Evolutionary conservation across 345 rosid genomes (phyloP), one percentile per base, ranked within the genome.

Genomic region (Syzygium jambos): DNA sequence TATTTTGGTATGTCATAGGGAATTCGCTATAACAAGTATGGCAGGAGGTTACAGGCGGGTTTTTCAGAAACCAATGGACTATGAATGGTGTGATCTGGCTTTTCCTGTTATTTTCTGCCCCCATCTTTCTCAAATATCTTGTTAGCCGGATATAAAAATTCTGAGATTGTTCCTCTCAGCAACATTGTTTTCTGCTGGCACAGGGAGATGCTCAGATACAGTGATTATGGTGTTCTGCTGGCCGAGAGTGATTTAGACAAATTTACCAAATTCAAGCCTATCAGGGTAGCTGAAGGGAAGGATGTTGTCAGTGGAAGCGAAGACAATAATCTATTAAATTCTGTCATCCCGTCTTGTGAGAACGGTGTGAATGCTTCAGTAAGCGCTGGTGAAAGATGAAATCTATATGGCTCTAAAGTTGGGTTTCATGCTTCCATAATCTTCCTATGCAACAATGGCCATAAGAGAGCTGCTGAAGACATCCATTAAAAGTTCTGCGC

Each of bases 361-460:
- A 88, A 88, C 15, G 49, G 53, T 85, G 86, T 85, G 89, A 87
- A 86, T 91, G 86, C 59, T n/a, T 61, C 55, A 78, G 85, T 73
- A 16, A 85, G 89, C 85, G 88, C 38, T 86, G 89, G 88, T 85
- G 92, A 73, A 82, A 92, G n/a, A n/a, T n/a, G n/a, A 34, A 2
- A 34, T 34, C 17, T 96, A 96, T 89, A 65, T 88, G 86, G 99
- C 97, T 52, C 95, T 98, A 84, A 95, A 96, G 93, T 87, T 96
- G 88, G 93, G 92, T 85, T 93, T 96, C 87, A 95, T 96, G 29
- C 99, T 98, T 90, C 99, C 99, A 59, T 84, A 98, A 84, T 96
- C 98, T 78, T 94, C 96, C 85, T 95, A 98, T 92, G 99, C 98
- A 59, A 95, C 99, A 89, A 96, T 96, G 98, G 99, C 99, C 87